phyloP scores from a whole-genome alignment of 179 eudicot species.

The Silene noctiflora region DNA sequence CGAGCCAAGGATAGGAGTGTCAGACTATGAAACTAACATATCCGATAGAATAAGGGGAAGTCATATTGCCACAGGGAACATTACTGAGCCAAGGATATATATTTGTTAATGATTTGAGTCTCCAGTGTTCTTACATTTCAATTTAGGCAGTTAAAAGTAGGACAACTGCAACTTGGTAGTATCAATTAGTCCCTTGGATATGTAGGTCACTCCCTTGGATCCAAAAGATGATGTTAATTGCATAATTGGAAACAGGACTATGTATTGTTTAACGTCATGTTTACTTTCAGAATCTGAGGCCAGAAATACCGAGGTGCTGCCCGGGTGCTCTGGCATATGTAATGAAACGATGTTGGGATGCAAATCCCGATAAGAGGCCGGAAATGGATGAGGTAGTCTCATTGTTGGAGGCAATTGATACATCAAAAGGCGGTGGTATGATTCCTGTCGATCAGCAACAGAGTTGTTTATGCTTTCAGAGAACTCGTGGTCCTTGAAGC shows the following conservation, averaged over 20 bases:
- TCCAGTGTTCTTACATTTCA: not conserved
- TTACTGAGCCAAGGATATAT: not conserved
- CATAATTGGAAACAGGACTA: not conserved
- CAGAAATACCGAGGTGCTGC: slow-evolving; percentile 38
- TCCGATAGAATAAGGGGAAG: not conserved
- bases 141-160: not conserved
- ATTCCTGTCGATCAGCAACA: slow-evolving; percentile 37
- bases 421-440: slow-evolving; percentile 39
- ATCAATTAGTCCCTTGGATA: too few species aligned
- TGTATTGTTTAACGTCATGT: slow-evolving; percentile 2
- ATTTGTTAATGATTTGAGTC: not conserved
- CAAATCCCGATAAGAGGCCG: slow-evolving; percentile 37
- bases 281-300: slow-evolving; percentile 36
- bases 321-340: slow-evolving; percentile 36
- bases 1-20: not conserved
- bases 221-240: not conserved
- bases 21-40: not conserved
- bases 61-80: not conserved
- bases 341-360: slow-evolving; percentile 41
- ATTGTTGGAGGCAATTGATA: slow-evolving; percentile 34
- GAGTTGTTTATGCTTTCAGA: slow-evolving; percentile 33
- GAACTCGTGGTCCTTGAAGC: slow-evolving; percentile 33
- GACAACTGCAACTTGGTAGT: not conserved
- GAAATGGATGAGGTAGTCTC: slow-evolving; percentile 39
- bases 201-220: not conserved